Base-by-base conservation (phyloP, 2,329 filamentous ascomycete genomes). In the Mycogone perniciosa region DNA sequence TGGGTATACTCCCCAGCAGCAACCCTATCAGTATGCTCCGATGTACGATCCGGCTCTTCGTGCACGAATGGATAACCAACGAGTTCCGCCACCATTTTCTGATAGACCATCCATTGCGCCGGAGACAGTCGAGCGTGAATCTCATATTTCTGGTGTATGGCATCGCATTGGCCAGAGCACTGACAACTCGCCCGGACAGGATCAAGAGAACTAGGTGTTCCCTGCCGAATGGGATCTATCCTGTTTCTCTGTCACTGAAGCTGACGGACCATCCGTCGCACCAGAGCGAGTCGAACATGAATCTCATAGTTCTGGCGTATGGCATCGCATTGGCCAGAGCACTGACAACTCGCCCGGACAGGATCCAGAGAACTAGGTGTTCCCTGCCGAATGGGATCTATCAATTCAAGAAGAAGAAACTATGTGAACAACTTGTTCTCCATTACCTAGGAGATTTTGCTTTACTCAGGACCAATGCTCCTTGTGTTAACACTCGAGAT, bases 1-100 rank as follows among this genome's bases (percentile, higher is more conserved):
- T 20, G 20, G 20, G 3, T 11, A 8, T 11, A 6, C 31, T 26
- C 42, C 31, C 11, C 43, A 48, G 33, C 54, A 52, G n/a, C 31
- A 42, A 5, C 4, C 39, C 10, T 52, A 42, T 11, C 35, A 51
- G 4, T 44, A 31, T 35, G 7, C 35, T 6, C 10, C 44, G 8
- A 7, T 33, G 10, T 49, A 57, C 31, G 39, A 38, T 29, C 54
- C 51, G 31, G 27, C 37, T 4, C 27, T 40, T 10, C 43, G 43
- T 11, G 13, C 38, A 20, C 42, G 39, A n/a, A 11, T 31, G 30
- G 45, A 53, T 7, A 53, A 41, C 39, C 48, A 41, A n/a, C 50
- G 50, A 40, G 7, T 30, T 27, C 26, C 45, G 10, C 13, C 26
- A 13, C 39, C 39, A 10, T 6, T 29, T 5, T 13, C 39, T 10